These are phyloP conservation scores for Mycosphaerella sp. DNA, from an alignment of 2,329 filamentous ascomycete species.

Conservation along the genomic window DNA sequence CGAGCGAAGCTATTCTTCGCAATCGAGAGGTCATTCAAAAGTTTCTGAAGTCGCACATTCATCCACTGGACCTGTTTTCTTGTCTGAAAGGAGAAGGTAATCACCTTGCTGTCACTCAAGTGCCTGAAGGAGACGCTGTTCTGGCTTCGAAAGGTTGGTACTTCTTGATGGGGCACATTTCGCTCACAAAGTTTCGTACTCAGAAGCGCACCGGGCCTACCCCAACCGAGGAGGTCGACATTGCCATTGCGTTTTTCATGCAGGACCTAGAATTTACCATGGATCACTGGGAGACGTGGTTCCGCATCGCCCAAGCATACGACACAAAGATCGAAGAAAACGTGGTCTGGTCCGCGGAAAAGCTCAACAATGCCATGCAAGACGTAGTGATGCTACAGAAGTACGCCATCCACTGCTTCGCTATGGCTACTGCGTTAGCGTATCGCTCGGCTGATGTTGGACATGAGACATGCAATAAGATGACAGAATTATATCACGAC, in stretches of 20 bases:
- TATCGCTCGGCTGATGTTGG: slow-evolving; percentile 51
- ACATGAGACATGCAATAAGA: slow-evolving; percentile 48
- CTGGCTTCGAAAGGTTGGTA: slow-evolving; percentile 85
- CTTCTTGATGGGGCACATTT: slow-evolving; percentile 81
- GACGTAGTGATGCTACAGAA: slow-evolving; percentile 72
- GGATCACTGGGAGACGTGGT: slow-evolving; percentile 86
- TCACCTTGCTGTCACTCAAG: slow-evolving; percentile 60
- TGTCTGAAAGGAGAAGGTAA: slow-evolving; percentile 73
- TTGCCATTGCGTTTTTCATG: slow-evolving; percentile 71
- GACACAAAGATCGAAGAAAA: slow-evolving; percentile 83
- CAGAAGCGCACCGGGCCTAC: slow-evolving; percentile 67
- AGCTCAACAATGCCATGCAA: slow-evolving; percentile 74
- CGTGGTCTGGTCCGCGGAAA: slow-evolving; percentile 83
- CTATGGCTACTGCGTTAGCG: slow-evolving; percentile 61
- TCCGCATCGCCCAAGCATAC: slow-evolving; percentile 77
- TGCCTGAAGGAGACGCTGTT: slow-evolving; percentile 58
- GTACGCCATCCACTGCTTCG: slow-evolving; percentile 71
- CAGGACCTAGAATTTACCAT: slow-evolving; percentile 77
- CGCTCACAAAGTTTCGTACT: slow-evolving; percentile 76
- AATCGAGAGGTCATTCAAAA: slow-evolving; percentile 78
- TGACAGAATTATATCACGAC: slow-evolving; percentile 62
- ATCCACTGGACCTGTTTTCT: slow-evolving; percentile 71
- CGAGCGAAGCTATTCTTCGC: slow-evolving; percentile 72
- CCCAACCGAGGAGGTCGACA: slow-evolving; percentile 76
- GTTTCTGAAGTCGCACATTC: slow-evolving; percentile 76